Conservation (phyloP, 169 alveolate genomes). For the Miamiensis avidus region DNA sequence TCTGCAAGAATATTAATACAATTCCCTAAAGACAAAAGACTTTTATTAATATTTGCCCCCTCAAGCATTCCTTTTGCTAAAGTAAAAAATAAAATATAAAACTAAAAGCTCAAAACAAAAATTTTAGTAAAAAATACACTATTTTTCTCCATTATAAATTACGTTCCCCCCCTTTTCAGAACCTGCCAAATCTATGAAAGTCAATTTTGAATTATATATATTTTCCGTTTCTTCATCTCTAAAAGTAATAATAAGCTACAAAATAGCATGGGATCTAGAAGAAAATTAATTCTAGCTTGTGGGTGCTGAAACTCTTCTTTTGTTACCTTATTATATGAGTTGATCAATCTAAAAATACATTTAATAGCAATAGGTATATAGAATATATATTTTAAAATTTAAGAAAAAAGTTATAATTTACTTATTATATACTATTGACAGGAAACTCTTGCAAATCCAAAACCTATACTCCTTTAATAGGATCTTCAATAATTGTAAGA, state of each 20-base stretch:
- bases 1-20: slow-evolving; percentile 61
- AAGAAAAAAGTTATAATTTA: background rate
- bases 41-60: slow-evolving; percentile 67
- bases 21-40: slow-evolving; percentile 60
- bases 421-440: slow-evolving; percentile 41
- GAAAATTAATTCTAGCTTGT: slow-evolving; percentile 75
- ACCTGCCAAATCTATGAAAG: slow-evolving; percentile 84
- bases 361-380: background rate
- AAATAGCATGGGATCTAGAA: slow-evolving; percentile 82
- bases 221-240: slow-evolving; percentile 47
- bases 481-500: slow-evolving; percentile 71
- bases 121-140: too few relatives aligned
- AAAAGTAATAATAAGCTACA: slow-evolving; percentile 55
- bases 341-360: slow-evolving; percentile 53
- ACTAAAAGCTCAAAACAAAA: too few relatives aligned
- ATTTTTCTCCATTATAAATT: too few relatives aligned
- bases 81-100: too few relatives aligned
- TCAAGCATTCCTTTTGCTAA: too few relatives aligned
- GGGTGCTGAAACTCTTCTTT: slow-evolving; percentile 74
- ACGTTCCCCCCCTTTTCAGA: slow-evolving; percentile 75
- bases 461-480: slow-evolving; percentile 63
- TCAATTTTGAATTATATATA: slow-evolving; percentile 62
- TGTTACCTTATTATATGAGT: slow-evolving; percentile 66
- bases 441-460: slow-evolving; percentile 62
- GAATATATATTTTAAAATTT: background rate